Evolutionary conservation across 2,329 filamentous ascomycete species (phyloP).

Genomic region (Aspergillus felis): DNA sequence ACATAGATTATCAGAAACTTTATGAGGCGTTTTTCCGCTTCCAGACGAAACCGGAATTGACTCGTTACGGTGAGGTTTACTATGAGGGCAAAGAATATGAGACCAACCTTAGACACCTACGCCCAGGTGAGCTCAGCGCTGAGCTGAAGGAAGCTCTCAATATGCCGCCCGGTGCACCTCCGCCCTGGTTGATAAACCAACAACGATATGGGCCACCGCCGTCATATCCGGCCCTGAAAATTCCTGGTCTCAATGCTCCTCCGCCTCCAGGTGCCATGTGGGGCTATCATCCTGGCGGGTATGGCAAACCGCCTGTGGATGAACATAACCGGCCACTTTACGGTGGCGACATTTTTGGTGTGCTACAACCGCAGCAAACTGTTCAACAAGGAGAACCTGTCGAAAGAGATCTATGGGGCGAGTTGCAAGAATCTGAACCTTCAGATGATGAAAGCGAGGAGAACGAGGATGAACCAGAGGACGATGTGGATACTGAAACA

Average conservation of each 20-base stretch:
- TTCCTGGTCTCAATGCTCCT: constrained; percentile 89
- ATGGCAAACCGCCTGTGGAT: constrained; percentile 92
- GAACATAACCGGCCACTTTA: constrained; percentile 89
- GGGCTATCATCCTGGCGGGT: constrained; percentile 94
- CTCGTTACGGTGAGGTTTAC: constrained; percentile 96
- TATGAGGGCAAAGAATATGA: constrained; percentile 99
- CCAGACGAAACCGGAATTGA: constrained; percentile 91
- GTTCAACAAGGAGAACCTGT: constrained; percentile 70
- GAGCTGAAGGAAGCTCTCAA: constrained; percentile 87
- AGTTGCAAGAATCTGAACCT: constrained; percentile 76
- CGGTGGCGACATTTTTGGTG: constrained; percentile 91
- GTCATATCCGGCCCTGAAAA: constrained; percentile 91
- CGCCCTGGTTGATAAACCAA: constrained; percentile 96
- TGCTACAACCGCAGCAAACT: constrained; percentile 60
- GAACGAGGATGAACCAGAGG: constrained; percentile 61
- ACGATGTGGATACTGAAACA: constrained; percentile 49
- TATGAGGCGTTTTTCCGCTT: constrained; percentile 99
- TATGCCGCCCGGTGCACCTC: constrained; percentile 87
- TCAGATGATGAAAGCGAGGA: constrained; percentile 64
- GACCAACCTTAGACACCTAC: constrained; percentile 85
- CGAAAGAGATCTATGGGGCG: constrained; percentile 87
- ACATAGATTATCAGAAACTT: constrained; percentile 97
- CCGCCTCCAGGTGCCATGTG: constrained; percentile 84
- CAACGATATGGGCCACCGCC: constrained; percentile 91
- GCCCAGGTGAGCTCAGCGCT: constrained; percentile 85